Evolutionary conservation across 1,139 yeast genomes (phyloP).

Genomic region (Trichomonascaceae sp.): DNA sequence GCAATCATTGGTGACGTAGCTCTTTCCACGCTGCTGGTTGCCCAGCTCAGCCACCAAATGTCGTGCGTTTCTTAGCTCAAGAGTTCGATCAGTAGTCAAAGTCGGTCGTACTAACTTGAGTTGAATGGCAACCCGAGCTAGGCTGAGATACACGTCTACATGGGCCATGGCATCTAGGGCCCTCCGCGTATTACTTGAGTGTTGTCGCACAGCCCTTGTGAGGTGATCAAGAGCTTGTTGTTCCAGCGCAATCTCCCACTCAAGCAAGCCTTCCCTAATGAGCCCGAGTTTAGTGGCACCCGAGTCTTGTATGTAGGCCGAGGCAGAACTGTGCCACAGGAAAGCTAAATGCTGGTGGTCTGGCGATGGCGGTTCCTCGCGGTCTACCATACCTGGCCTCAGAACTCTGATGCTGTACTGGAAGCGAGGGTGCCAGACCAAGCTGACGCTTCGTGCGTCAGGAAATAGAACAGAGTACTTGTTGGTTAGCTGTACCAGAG

Average conservation of each 20-base stretch:
- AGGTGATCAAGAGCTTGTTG: slow-evolving; percentile 32
- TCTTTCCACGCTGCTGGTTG: slow-evolving; percentile 30
- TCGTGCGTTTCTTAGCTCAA: slow-evolving; percentile 40
- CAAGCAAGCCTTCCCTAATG: slow-evolving; percentile 16
- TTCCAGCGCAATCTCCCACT: slow-evolving; percentile 30
- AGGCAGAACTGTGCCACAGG: background rate
- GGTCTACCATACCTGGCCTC: too few species aligned
- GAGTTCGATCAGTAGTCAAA: slow-evolving; percentile 35
- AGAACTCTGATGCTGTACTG: background rate
- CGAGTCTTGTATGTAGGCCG: slow-evolving; percentile 7
- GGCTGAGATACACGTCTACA: slow-evolving; percentile 61
- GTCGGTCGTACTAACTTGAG: slow-evolving; percentile 52
- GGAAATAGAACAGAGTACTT: background rate
- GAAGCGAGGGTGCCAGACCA: background rate
- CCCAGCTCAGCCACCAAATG: slow-evolving; percentile 87
- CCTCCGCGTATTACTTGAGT: slow-evolving; percentile 32
- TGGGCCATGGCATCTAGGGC: slow-evolving; percentile 42
- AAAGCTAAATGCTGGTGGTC: background rate
- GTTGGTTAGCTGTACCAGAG: background rate
- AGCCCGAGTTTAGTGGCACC: slow-evolving; percentile 23
- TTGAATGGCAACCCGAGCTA: slow-evolving; percentile 58
- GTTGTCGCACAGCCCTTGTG: slow-evolving; percentile 28
- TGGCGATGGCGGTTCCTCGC: background rate
- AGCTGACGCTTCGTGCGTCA: background rate
- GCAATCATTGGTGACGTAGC: slow-evolving; percentile 59